These are phyloP conservation scores for Aspergillus chevalieri DNA, from an alignment of 2,329 filamentous ascomycete species.

Conservation along the genomic window DNA sequence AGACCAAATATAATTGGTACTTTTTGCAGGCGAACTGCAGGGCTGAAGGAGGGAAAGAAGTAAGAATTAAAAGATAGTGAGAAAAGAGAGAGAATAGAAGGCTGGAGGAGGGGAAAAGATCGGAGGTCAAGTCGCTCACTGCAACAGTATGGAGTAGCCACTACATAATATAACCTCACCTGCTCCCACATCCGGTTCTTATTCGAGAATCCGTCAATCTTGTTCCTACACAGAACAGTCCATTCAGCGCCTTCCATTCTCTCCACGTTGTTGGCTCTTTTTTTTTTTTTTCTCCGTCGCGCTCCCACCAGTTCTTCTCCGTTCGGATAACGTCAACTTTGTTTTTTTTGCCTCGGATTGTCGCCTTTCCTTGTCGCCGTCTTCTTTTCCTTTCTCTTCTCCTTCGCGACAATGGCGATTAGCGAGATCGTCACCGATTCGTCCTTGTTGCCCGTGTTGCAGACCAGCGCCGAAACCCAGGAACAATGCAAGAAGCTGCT, in stretches of 20 bases:
- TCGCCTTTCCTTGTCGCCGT: conserved; percentile 9
- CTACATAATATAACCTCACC: too few relatives aligned
- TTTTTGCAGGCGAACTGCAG: neutral
- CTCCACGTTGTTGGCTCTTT: neutral
- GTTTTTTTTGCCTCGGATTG: neutral
- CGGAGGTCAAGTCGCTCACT: neutral
- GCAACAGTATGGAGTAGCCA: conserved; percentile 8
- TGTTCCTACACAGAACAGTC: neutral
- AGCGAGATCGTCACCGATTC: conserved; percentile 58
- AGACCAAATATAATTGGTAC: too few relatives aligned
- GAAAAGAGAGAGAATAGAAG: conserved; percentile 2
- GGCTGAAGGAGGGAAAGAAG: neutral
- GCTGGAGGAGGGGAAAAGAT: too few relatives aligned
- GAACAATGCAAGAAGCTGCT: conserved; percentile 60
- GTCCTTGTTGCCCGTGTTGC: conserved; percentile 61
- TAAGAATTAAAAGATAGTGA: neutral
- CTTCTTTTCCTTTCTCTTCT: conserved; percentile 6
- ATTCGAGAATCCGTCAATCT: neutral
- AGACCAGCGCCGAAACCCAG: conserved; percentile 66
- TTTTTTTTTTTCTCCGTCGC: neutral
- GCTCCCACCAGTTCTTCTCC: neutral
- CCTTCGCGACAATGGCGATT: conserved; percentile 44
- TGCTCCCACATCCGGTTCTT: too few relatives aligned
- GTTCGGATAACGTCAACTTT: neutral
- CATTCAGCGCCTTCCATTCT: neutral